Percentiles rank a stretch among this genome's conserved stretches.
phyloP scores from a whole-genome alignment of 2,329 filamentous ascomycete genomes.

The Cladophialophora immunda region DNA sequence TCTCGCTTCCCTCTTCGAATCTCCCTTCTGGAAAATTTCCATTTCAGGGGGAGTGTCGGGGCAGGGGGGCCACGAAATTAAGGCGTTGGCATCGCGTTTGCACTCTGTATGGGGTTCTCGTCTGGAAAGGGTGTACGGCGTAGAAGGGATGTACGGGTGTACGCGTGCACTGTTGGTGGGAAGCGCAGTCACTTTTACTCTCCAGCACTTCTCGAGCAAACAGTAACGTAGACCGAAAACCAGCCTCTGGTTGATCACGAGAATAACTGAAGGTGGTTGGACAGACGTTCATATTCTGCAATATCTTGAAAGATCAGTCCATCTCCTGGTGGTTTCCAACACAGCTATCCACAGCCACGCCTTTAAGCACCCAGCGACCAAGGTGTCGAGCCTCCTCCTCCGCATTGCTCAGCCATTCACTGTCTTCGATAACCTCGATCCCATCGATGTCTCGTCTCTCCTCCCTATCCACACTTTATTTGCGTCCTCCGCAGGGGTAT shows the following conservation, averaged over 20 bases:
- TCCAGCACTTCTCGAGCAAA: not conserved
- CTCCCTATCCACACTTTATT: constrained; percentile 18
- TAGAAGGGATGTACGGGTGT: no score
- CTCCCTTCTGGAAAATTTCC: constrained; percentile 18
- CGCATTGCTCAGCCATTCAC: not conserved
- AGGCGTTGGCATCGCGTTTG: not conserved
- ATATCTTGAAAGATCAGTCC: not conserved
- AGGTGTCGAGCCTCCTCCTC: not conserved
- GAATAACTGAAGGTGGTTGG: not conserved
- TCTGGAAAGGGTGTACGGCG: not conserved
- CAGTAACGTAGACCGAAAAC: no score
- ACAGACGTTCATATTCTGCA: constrained; percentile 10
- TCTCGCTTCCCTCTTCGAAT: constrained; percentile 19
- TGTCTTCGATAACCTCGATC: not conserved
- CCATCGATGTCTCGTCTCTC: not conserved
- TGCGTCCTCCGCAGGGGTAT: constrained; percentile 40
- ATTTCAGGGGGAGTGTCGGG: not conserved
- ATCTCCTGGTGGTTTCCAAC: constrained; percentile 25
- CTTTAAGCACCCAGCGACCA: not conserved
- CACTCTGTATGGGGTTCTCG: not conserved
- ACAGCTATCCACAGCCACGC: constrained; percentile 22
- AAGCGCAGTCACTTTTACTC: not conserved
- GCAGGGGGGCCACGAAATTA: not conserved
- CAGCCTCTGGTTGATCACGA: not conserved
- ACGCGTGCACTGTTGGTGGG: not conserved